Evolutionary conservation across 169 alveolate genomes (phyloP), one percentile per base, ranked within the genome.

Genomic region (Neospora caninum): DNA sequence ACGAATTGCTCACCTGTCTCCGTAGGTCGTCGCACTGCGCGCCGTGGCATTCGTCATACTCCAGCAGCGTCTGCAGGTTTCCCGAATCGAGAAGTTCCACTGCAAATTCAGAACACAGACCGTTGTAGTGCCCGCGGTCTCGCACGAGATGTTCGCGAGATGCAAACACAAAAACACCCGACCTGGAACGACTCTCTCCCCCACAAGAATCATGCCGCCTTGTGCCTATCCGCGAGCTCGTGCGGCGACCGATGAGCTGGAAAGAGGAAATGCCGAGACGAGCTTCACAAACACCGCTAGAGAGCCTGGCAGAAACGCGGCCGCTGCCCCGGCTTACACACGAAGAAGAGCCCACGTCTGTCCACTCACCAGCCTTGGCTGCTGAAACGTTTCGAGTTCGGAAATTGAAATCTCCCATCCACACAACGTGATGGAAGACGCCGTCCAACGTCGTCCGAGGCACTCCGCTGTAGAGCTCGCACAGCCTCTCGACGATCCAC

Each of bases 321-420:
- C n/a, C n/a, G n/a, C n/a, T n/a, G n/a, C n/a, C n/a, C n/a, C n/a
- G n/a, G n/a, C n/a, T n/a, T n/a, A n/a, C n/a, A 34, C 38, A n/a
- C 38, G 41, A 7, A 69, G 31, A 4, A 16, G 10, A 22, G 36
- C 38, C 6, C 20, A 80, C 6, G 27, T 29, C 41, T 20, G 36
- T 6, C 20, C 20, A 6, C 53, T 41, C 58, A 94, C 96, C 94
- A 20, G 95, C 97, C 54, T 80, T 58, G 49, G 94, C 96, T 64
- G 92, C 49, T n/a, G 92, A 78, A 67, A 96, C 88, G 42, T 96
- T 95, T 34, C 92, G 92, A 20, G 95, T 94, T 69, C 98, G 89
- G 94, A 97, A 97, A 69, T 97, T 97, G 95, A 97, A 97, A 88
- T 97, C 98, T 34, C 98, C 98, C 91, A 96, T 96, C 98, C 98